Percentiles rank a stretch among this genome's conserved stretches.
These are phyloP conservation scores for Euphorbia celastroides DNA, from an alignment of 441 rosid genomes.

Conservation along the genomic window DNA sequence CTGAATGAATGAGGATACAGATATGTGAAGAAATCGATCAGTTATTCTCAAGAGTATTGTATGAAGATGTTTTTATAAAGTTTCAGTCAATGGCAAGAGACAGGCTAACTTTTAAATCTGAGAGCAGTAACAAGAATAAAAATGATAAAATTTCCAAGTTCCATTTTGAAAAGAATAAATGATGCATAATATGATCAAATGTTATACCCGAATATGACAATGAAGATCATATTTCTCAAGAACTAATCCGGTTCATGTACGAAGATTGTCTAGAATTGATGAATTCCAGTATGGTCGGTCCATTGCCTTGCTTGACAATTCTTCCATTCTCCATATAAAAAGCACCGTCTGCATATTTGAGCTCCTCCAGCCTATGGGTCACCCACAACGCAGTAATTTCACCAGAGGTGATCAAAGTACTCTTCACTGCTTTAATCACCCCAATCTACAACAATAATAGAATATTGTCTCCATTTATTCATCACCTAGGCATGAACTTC, in stretches of 20 bases:
- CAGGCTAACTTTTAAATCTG: no score
- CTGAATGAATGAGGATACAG: no score
- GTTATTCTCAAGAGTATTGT: no score
- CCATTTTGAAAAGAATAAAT: no score
- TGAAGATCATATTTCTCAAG: constrained; percentile 20
- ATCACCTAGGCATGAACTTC: neutral
- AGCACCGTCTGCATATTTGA: constrained; percentile 82
- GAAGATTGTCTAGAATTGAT: constrained; percentile 54
- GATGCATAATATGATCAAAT: no score
- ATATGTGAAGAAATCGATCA: no score
- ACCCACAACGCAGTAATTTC: constrained; percentile 88
- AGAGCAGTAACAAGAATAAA: no score
- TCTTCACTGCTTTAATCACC: constrained; percentile 80
- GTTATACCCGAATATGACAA: neutral
- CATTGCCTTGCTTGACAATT: constrained; percentile 58
- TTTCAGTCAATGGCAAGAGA: no score
- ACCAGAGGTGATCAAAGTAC: constrained; percentile 42
- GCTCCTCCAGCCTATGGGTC: constrained; percentile 90
- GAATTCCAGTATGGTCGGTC: constrained; percentile 43
- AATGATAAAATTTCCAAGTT: no score
- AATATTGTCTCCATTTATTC: neutral
- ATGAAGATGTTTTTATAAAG: no score
- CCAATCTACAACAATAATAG: constrained; percentile 48
- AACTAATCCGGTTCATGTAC: constrained; percentile 43
- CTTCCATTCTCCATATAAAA: constrained; percentile 81